phyloP scores from a whole-genome alignment of 495 filamentous ascomycete genomes.

The Letharia columbiana region DNA sequence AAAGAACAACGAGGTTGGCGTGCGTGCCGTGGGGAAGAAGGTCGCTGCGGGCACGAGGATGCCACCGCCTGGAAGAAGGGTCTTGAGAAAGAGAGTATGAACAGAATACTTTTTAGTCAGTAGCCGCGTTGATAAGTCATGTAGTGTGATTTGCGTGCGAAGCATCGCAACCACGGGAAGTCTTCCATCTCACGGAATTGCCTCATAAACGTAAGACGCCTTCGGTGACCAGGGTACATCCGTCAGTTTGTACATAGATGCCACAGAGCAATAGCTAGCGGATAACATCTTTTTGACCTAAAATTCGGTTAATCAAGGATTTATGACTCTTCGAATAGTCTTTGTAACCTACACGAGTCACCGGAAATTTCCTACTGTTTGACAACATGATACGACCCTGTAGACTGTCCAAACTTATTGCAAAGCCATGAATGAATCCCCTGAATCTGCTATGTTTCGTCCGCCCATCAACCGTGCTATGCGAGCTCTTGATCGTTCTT shows the following conservation, averaged over 20 bases:
- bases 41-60: slow-evolving; percentile 33
- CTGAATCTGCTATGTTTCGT: slow-evolving; percentile 50
- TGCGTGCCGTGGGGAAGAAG: slow-evolving; percentile 38
- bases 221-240: neutral
- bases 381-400: neutral
- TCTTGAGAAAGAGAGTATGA: slow-evolving; percentile 41
- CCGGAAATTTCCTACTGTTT: neutral
- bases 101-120: slow-evolving; percentile 8
- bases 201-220: neutral
- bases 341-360: neutral
- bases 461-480: slow-evolving; percentile 78
- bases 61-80: slow-evolving; percentile 34
- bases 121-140: slow-evolving; percentile 3
- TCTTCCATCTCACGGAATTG: neutral
- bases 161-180: neutral
- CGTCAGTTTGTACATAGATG: neutral
- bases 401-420: neutral
- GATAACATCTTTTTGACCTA: neutral
- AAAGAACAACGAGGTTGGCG: slow-evolving; percentile 31
- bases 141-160: slow-evolving; percentile 1
- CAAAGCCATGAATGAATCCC: neutral
- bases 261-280: neutral
- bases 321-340: neutral
- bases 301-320: neutral
- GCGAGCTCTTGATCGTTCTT: slow-evolving; percentile 67